These are phyloP conservation scores for Cerrena zonata DNA, from an alignment of 1,284 basidiomycete species.

Conservation along the genomic window DNA sequence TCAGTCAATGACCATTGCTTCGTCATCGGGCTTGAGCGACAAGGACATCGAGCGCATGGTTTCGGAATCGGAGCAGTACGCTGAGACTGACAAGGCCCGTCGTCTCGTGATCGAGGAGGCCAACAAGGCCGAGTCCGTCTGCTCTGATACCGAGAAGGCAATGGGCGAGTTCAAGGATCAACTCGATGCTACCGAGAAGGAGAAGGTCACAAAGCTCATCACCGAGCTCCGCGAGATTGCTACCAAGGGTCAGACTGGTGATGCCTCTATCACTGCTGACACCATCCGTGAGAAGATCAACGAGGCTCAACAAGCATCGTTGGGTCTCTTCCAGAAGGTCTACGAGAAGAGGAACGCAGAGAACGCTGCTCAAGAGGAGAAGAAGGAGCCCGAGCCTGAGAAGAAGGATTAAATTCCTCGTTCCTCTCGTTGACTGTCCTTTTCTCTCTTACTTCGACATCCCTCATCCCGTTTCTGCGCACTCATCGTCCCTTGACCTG, in stretches of 20 bases:
- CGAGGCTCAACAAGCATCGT: conserved; percentile 93
- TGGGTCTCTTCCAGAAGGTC: conserved; percentile 97
- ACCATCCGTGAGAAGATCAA: conserved; percentile 88
- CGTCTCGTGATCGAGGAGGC: conserved; percentile 90
- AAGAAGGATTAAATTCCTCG: conserved; percentile 61
- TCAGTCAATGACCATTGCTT: conserved; percentile 95
- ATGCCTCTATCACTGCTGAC: conserved; percentile 77
- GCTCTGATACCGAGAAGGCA: conserved; percentile 93
- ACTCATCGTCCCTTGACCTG: not conserved
- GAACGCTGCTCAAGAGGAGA: conserved; percentile 43
- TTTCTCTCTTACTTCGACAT: not conserved
- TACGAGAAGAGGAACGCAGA: conserved; percentile 88
- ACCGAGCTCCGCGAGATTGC: conserved; percentile 86
- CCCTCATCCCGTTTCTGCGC: too few relatives aligned
- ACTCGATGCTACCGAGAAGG: conserved; percentile 86
- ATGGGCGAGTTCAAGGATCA: conserved; percentile 98
- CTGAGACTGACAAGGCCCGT: conserved; percentile 86
- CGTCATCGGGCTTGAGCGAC: conserved; percentile 92
- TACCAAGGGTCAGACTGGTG: conserved; percentile 84
- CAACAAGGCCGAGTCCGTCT: conserved; percentile 94
- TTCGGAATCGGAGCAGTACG: conserved; percentile 87
- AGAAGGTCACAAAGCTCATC: conserved; percentile 86
- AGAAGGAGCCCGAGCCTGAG: conserved; percentile 53
- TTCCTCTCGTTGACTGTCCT: not conserved
- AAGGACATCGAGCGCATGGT: conserved; percentile 98